Evolutionary conservation across 371 early-diverging fungal genomes (phyloP).

Genomic region (Mucor plumbeus): DNA sequence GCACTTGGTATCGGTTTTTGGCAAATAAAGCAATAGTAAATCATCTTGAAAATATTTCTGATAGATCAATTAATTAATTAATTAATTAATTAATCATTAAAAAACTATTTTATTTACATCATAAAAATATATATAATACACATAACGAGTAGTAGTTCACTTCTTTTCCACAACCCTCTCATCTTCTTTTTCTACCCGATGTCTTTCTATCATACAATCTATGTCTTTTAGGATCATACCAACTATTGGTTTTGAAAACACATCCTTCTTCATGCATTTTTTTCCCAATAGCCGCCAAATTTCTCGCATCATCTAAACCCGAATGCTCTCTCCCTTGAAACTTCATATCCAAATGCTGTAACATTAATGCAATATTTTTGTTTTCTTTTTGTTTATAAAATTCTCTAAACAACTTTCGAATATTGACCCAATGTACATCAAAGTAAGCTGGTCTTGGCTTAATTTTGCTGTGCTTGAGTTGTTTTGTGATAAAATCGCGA

Average conservation of each 20-base stretch:
- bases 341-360: slow-evolving; percentile 55
- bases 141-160: no score
- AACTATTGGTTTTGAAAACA: slow-evolving; percentile 52
- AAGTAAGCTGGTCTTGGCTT: slow-evolving; percentile 55
- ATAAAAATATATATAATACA: no score
- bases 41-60: no score
- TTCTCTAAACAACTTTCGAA: slow-evolving; percentile 55
- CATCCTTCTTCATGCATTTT: slow-evolving; percentile 52
- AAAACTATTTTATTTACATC: no score
- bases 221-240: slow-evolving; percentile 1
- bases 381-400: slow-evolving; percentile 51
- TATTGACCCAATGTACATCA: slow-evolving; percentile 66
- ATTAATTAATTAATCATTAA: no score
- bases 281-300: slow-evolving; percentile 65
- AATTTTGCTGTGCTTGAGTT: slow-evolving; percentile 56
- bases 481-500: slow-evolving; percentile 78
- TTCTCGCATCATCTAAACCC: slow-evolving; percentile 82
- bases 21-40: no score
- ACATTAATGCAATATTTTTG: slow-evolving; percentile 68
- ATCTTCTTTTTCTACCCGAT: slow-evolving; percentile 9
- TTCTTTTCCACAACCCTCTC: not conserved
- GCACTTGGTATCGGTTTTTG: no score
- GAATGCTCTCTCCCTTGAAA: slow-evolving; percentile 81
- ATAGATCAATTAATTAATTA: no score
- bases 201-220: not conserved